Evolutionary conservation across 2,329 filamentous ascomycete genomes (phyloP), one percentile per base, ranked within the genome.

Genomic region (Xylaria sp.): DNA sequence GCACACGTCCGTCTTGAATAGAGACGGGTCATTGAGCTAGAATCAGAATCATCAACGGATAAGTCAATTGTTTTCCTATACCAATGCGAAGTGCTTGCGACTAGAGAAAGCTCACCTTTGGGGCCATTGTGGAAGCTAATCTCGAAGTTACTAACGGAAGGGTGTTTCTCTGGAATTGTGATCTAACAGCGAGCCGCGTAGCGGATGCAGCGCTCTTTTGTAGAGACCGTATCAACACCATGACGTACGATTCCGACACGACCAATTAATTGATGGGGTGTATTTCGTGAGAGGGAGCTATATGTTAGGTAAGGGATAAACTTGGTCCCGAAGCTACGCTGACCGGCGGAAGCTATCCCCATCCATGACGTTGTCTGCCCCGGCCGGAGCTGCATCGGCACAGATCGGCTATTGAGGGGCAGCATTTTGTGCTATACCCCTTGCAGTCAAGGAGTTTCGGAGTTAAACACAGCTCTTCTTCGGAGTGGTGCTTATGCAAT

Each of bases 1-100:
- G 76, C 89, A 88, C 67, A 89, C 87, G 78, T 94, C 88, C 74
- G 91, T 89, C 83, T 97, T 97, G 76, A 98, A 88, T 68, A 99
- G 87, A 28, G 91, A 93, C 41, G 88, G 87, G 74, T 95, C 92
- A 77, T 90, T 92, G 76, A 95, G 88, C 90, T 94, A 61, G 53
- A 53, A 59, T 6, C 23, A 61, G 53, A 53, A 59, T 6, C 23
- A 25, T 6, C 25, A 12, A 70, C 67, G 13, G 23, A 23, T 13
- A 7, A 15, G 46, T 70, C 43, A 68, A 52, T 52, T 23, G 7
- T 34, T 43, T 46, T 56, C 28, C n/a, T 36, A 46, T 28, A 60
- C 28, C 6, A 23, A 50, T 43, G 20, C 23, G 12, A 32, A 18
- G 10, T 4, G 13, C 39, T 32, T 59, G 45, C 7, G 41, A 20